A percentile compares a stretch with the other conserved stretches of the same genome.
Evolutionary conservation across 345 rosid genomes (phyloP).

Genomic region (Lagerstroemia speciosa): DNA sequence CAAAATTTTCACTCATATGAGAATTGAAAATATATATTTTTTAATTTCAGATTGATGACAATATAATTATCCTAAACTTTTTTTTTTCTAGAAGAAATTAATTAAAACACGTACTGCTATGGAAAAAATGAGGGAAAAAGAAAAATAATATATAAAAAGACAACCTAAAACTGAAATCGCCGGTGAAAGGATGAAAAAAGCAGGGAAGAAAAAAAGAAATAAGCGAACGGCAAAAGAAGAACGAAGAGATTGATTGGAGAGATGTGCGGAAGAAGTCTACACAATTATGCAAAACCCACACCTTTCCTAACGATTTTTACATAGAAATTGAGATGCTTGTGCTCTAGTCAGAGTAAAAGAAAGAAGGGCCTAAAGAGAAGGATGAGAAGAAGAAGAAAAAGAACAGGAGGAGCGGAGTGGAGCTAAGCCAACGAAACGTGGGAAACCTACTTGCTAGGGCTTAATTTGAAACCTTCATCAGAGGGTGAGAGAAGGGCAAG

Average conservation of each 20-base stretch:
- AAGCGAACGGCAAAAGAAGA: slow-evolving; percentile 9
- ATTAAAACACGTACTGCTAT: slow-evolving; percentile 6
- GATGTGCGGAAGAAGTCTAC: slow-evolving; percentile 1
- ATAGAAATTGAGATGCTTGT: slow-evolving; percentile 36
- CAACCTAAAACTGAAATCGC: slow-evolving; percentile 51
- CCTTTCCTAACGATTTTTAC: slow-evolving; percentile 19
- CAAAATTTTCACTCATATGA: too few relatives aligned
- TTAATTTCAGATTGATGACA: too few relatives aligned
- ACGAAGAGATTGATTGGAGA: slow-evolving; percentile 5
- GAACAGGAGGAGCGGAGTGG: not conserved
- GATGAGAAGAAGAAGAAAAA: too few relatives aligned
- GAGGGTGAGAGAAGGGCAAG: not conserved
- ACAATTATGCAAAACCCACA: slow-evolving; percentile 19
- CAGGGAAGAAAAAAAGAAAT: slow-evolving; percentile 31
- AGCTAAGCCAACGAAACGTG: slow-evolving; percentile 32
- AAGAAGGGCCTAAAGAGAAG: too few relatives aligned
- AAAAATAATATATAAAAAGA: slow-evolving; percentile 10
- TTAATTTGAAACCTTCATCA: slow-evolving; percentile 28
- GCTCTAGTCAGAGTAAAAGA: slow-evolving; percentile 27
- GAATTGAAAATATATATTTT: too few relatives aligned
- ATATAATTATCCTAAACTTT: too few relatives aligned
- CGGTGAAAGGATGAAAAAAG: slow-evolving; percentile 32
- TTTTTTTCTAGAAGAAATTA: slow-evolving; percentile 14
- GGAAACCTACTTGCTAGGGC: slow-evolving; percentile 28
- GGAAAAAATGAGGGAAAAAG: slow-evolving; percentile 8